Evolutionary conservation across 768 basidiomycete genomes (phyloP).

Genomic region (Paxillus involutus): DNA sequence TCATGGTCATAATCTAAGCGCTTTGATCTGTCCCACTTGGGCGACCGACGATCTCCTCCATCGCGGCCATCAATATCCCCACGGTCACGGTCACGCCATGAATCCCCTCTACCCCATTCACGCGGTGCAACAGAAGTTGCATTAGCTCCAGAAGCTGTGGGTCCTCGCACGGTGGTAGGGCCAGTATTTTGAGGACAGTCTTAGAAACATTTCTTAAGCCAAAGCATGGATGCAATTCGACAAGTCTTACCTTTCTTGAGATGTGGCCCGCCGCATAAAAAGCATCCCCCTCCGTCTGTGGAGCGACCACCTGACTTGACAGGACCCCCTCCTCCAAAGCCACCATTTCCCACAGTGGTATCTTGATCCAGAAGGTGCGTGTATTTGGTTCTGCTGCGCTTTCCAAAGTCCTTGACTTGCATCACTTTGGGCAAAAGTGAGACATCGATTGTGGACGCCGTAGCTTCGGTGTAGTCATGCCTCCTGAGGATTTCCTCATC

Average conservation of each 20-base stretch:
- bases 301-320: slow-evolving; percentile 57
- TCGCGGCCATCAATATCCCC: slow-evolving; percentile 11
- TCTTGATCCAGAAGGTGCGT: slow-evolving; percentile 96
- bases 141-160: slow-evolving; percentile 34
- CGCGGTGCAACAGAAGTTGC: slow-evolving; percentile 29
- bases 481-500: slow-evolving; percentile 83
- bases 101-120: slow-evolving; percentile 32
- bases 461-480: slow-evolving; percentile 89
- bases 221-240: not conserved
- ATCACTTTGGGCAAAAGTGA: slow-evolving; percentile 90
- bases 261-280: slow-evolving; percentile 92
- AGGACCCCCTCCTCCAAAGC: slow-evolving; percentile 61
- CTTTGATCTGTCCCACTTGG: slow-evolving; percentile 23
- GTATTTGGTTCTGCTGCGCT: slow-evolving; percentile 91
- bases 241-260: slow-evolving; percentile 72
- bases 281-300: slow-evolving; percentile 72
- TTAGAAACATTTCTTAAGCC: slow-evolving; percentile 16
- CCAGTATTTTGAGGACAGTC: slow-evolving; percentile 55
- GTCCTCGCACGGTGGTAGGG: slow-evolving; percentile 28
- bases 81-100: slow-evolving; percentile 35
- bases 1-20: slow-evolving; percentile 23
- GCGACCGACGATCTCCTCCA: slow-evolving; percentile 23
- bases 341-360: slow-evolving; percentile 64
- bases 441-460: slow-evolving; percentile 85
- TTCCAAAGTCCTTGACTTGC: slow-evolving; percentile 96